These are phyloP conservation scores for Lactifluus subvellereus DNA, from an alignment of 768 basidiomycete genomes.

Conservation along the genomic window DNA sequence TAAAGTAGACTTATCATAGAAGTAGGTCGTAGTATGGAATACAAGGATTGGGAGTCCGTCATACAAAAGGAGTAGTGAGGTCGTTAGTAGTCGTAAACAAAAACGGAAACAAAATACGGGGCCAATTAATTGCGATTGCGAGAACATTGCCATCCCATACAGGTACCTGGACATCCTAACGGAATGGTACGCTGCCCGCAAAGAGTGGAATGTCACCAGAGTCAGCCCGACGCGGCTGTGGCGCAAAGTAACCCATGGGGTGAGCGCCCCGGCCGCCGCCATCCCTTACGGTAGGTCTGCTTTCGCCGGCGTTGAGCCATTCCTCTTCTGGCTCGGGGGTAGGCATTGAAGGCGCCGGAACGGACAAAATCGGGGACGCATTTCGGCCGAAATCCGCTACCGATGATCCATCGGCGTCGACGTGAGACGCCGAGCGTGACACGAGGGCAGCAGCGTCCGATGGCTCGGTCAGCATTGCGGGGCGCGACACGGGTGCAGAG, in stretches of 20 bases:
- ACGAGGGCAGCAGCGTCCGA: background rate
- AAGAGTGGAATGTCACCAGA: conserved; percentile 15
- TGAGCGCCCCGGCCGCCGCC: background rate
- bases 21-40: background rate
- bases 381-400: background rate
- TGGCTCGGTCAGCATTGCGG: background rate
- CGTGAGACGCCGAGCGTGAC: conserved; percentile 16
- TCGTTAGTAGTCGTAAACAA: conserved; percentile 6
- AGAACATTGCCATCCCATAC: background rate
- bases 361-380: background rate
- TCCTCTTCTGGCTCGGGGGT: conserved; percentile 1
- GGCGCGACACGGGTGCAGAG: background rate
- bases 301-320: conserved; percentile 2
- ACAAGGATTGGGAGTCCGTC: background rate
- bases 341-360: background rate
- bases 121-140: background rate
- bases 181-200: conserved; percentile 17
- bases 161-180: background rate
- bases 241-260: background rate
- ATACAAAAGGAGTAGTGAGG: background rate
- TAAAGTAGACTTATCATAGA: conserved; percentile 1
- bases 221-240: conserved; percentile 13
- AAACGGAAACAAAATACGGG: conserved; percentile 1
- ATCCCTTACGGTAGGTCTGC: background rate
- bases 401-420: background rate